phyloP scores from a whole-genome alignment of 306 rosid species.

The Fragaria nilgerrensis region DNA sequence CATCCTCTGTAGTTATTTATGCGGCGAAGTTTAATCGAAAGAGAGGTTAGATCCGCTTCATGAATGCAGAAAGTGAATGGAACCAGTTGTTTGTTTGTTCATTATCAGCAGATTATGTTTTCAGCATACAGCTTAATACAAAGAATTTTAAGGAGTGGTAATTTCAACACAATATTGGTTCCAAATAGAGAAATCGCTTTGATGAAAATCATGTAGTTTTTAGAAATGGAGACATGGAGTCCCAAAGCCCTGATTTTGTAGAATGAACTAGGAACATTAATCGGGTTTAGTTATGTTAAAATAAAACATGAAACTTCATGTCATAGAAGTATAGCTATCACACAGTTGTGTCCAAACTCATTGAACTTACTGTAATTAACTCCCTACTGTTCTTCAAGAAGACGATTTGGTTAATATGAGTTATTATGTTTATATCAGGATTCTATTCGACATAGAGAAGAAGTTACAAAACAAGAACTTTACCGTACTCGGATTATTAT shows the following conservation, averaged over 20 bases:
- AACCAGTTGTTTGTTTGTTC: not conserved
- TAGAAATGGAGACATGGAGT: not conserved
- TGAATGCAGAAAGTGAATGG: not conserved
- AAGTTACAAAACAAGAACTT: not conserved
- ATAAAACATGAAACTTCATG: not conserved
- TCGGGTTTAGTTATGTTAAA: too few relatives aligned
- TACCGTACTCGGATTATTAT: conserved; percentile 1
- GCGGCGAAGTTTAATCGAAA: not conserved
- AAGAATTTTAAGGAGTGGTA: too few relatives aligned
- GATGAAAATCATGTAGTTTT: not conserved
- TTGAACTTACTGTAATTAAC: too few relatives aligned
- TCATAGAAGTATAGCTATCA: not conserved
- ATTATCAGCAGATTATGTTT: not conserved
- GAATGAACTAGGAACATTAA: not conserved
- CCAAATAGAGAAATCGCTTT: too few relatives aligned
- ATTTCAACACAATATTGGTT: too few relatives aligned
- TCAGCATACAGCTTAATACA: not conserved
- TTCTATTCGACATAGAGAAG: not conserved
- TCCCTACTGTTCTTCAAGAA: too few relatives aligned
- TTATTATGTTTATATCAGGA: not conserved
- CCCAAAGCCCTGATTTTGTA: too few relatives aligned
- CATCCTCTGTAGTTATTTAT: not conserved
- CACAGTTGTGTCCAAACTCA: not conserved
- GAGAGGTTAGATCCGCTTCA: not conserved
- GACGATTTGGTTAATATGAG: too few relatives aligned